Evolutionary conservation across 2,329 filamentous ascomycete species (phyloP), one percentile per base, ranked within the genome.

Genomic region (Celoporthe dispersa): DNA sequence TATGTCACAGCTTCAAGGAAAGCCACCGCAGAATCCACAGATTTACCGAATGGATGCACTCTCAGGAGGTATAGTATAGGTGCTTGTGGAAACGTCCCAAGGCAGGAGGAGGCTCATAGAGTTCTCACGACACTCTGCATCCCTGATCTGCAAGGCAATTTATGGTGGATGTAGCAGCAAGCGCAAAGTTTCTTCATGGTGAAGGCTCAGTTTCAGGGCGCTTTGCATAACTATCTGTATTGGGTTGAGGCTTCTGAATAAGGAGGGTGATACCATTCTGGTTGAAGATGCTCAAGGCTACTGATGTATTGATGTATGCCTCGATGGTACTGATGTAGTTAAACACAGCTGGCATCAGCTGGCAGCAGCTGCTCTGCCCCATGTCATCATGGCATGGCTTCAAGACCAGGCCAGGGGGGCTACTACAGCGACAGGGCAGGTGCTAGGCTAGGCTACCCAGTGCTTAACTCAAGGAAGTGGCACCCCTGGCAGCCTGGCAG

Each of bases 301-400:
- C 25, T 6, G 22, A 14, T 25, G 25, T 28, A 55, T 31, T 16
- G 51, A 31, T 16, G 25, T 16, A 31, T 55, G n/a, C n/a, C 2
- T 53, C 22, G 4, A 53, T 53, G 48, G n/a, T 16, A 31, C 12
- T 19, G 28, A 57, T 57, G 53, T 57, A 25, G 53, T 57, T 16
- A 19, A 31, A 6, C 41, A 28, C 62, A 64, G 62, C 62, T 64
- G 62, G 28, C 8, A n/a, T 4, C 62, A 8, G 39, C 62, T 64
- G 62, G 62, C 22, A 28, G 2, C 39, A 19, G n/a, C 35, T 48
- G 44, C 22, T n/a, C 25, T 22, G 31, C 53, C 19, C 28, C 25
- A 25, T 22, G 5, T 11, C 44, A 51, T 22, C 62, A 16, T 14
- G 31, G n/a, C 60, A 28, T 7, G 11, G 12, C 60, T 28, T 14